Conservation (phyloP, 179 eudicot species). For the Beta lomatogona region DNA sequence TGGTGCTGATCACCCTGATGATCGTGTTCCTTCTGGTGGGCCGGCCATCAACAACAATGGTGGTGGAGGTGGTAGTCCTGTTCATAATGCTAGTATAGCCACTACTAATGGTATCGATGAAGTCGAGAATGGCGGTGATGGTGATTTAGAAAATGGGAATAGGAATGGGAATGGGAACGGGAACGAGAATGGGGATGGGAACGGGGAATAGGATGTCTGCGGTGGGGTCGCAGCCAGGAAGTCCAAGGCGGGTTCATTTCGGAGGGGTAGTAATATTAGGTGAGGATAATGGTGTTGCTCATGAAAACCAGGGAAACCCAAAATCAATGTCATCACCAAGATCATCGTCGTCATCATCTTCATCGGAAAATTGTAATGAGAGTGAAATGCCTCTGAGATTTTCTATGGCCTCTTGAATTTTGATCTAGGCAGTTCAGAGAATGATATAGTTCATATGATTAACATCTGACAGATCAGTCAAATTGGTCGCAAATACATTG, state of each 20-base stretch:
- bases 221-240: conserved; percentile 5
- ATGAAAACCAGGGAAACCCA: conserved; percentile 18
- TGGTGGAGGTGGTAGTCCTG: neutral
- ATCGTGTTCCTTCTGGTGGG: conserved; percentile 9
- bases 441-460: neutral
- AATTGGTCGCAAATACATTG: neutral
- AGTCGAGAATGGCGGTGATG: neutral
- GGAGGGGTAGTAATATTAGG: conserved; percentile 45
- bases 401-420: conserved; percentile 31
- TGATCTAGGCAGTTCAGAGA: conserved; percentile 5
- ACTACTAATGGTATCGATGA: neutral
- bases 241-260: conserved; percentile 43
- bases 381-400: conserved; percentile 43
- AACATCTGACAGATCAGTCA: neutral
- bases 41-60: neutral
- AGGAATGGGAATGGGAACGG: conserved; percentile 1
- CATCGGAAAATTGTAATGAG: conserved; percentile 25
- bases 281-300: conserved; percentile 20
- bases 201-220: neutral
- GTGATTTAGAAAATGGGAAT: conserved; percentile 6
- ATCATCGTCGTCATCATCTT: conserved; percentile 17
- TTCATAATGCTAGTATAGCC: neutral
- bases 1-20: conserved; percentile 6
- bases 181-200: neutral
- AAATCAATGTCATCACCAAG: conserved; percentile 28